phyloP scores from a whole-genome alignment of 2,329 filamentous ascomycete species.

The Fusarium sp. region DNA sequence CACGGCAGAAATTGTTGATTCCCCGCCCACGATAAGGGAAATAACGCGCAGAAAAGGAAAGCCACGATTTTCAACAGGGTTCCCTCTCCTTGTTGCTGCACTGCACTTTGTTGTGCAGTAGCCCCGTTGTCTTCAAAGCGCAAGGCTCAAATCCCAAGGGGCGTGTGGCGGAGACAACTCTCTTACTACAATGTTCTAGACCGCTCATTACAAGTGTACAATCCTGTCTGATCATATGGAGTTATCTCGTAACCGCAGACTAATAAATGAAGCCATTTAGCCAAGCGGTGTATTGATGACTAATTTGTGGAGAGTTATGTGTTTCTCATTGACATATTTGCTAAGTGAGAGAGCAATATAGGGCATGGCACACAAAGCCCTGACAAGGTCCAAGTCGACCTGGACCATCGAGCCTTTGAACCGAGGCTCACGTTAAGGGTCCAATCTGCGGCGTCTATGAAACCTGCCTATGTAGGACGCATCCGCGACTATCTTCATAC shows the following conservation, averaged over 20 bases:
- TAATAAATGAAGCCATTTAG: constrained; percentile 20
- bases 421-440: constrained; percentile 1
- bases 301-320: constrained; percentile 12
- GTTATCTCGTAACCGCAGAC: constrained; percentile 12
- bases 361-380: constrained; percentile 22
- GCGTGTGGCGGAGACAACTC: constrained; percentile 24
- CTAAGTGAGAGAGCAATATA: constrained; percentile 10
- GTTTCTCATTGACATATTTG: constrained; percentile 1
- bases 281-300: constrained; percentile 28
- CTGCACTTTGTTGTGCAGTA: constrained; percentile 32
- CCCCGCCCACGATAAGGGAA: constrained; percentile 34
- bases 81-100: constrained; percentile 16
- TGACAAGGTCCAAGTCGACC: constrained; percentile 1
- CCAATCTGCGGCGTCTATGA: not conserved
- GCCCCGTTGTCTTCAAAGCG: not conserved
- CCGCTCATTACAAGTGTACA: constrained; percentile 15
- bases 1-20: constrained; percentile 24
- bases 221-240: not conserved
- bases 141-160: not conserved
- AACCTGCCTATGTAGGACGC: constrained; percentile 1
- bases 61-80: constrained; percentile 29
- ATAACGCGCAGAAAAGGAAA: constrained; percentile 27
- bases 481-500: constrained; percentile 18
- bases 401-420: not conserved
- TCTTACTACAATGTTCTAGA: constrained; percentile 26